Conservation (phyloP, 164 flowering plant species). For the Saururus chinensis region DNA sequence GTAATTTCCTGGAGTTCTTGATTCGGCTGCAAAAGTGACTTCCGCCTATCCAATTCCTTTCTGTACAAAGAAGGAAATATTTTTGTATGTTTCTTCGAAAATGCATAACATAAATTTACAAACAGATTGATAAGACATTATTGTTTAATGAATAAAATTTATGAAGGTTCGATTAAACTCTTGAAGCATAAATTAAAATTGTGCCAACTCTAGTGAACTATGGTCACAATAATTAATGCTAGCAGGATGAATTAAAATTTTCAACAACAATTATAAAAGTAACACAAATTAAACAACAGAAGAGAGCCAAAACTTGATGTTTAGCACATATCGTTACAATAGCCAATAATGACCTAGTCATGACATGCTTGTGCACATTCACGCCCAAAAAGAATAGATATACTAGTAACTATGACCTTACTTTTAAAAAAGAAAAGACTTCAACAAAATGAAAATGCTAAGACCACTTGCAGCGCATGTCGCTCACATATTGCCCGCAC, state of each 20-base stretch:
- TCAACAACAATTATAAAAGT: background rate
- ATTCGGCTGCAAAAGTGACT: constrained; percentile 20
- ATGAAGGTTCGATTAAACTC: background rate
- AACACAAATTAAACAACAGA: background rate
- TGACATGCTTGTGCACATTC: too few species aligned
- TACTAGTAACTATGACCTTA: too few species aligned
- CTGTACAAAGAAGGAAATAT: constrained; percentile 24
- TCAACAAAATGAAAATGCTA: too few species aligned
- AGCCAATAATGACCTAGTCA: too few species aligned
- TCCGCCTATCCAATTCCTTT: constrained; percentile 38
- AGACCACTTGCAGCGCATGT: too few species aligned
- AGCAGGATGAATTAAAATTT: too few species aligned
- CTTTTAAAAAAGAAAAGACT: too few species aligned
- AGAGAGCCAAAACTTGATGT: background rate
- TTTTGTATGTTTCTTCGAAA: background rate
- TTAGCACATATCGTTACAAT: background rate
- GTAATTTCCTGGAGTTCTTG: constrained; percentile 18
- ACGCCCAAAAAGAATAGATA: too few species aligned
- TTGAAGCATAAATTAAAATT: background rate
- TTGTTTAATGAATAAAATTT: background rate
- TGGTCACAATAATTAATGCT: too few species aligned
- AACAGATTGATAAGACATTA: background rate
- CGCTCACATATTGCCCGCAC: too few species aligned
- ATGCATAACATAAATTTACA: background rate
- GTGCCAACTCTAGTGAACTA: background rate